A percentile compares a stretch with the other conserved stretches of the same genome.
phyloP scores from a whole-genome alignment of 2,329 filamentous ascomycete genomes.

The Ophiostoma sp. region DNA sequence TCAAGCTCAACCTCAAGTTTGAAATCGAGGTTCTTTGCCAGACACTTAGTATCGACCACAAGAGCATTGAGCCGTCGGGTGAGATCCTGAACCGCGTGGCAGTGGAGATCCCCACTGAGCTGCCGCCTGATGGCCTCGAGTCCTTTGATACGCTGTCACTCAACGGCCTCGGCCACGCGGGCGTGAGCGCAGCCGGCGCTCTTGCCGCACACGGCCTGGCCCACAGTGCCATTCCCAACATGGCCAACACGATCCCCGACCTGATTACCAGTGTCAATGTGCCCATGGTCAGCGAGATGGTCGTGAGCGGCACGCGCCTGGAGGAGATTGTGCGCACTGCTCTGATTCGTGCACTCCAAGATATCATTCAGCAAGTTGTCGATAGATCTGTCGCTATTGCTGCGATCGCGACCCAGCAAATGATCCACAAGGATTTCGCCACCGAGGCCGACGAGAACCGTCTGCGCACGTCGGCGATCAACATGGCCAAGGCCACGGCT shows the following conservation, averaged over 20 bases:
- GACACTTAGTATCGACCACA: constrained; percentile 85
- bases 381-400: constrained; percentile 97
- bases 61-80: constrained; percentile 79
- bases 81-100: constrained; percentile 73
- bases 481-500: constrained; percentile 90
- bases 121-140: constrained; percentile 65
- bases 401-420: constrained; percentile 90
- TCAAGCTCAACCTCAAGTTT: constrained; percentile 96
- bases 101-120: constrained; percentile 56
- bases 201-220: constrained; percentile 44
- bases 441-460: constrained; percentile 87
- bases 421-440: constrained; percentile 93
- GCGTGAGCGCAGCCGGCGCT: constrained; percentile 65
- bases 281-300: constrained; percentile 73
- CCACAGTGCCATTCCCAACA: constrained; percentile 55
- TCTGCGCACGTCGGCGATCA: constrained; percentile 78
- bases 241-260: constrained; percentile 77
- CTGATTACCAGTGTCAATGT: constrained; percentile 73
- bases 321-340: constrained; percentile 78
- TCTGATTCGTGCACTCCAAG: constrained; percentile 82
- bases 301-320: constrained; percentile 63
- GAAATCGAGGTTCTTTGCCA: constrained; percentile 98
- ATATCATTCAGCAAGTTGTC: constrained; percentile 96
- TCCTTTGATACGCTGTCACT: constrained; percentile 78
- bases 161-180: constrained; percentile 64